Base-by-base conservation (phyloP, 768 basidiomycete species). In the Leucocoprinus sp. region DNA sequence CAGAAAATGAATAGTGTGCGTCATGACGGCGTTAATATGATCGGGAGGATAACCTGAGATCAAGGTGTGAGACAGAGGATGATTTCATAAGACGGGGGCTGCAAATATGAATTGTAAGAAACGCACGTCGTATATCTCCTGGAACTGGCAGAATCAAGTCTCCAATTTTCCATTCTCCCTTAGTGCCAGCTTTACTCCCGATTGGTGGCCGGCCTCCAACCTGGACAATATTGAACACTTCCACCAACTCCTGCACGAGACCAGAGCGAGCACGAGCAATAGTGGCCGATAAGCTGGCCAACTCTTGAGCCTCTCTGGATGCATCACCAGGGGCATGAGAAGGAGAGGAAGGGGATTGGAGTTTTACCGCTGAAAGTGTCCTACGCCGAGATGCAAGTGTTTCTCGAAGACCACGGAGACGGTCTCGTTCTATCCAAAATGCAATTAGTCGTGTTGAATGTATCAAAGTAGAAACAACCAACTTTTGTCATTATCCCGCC, bases 1-100 rank as follows among this genome's bases (percentile, higher is more conserved):
- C 0, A 91, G 62, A 50, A 91, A 91, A 61, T 90, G 89, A 8
- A 91, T 69, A 1, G 86, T 78, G 46, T 87, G 80, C 0, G 83
- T 86, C 40, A 92, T 66, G n/a, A 88, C 87, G 2, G 88, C 87
- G 57, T 92, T 90, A 65, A 89, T 86, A 48, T 91, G 85, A 51
- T 88, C 84, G 28, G 86, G 83, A 1, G 86, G 84, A 57, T 88
- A 89, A 42, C 86, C 82, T 86, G 49, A 17, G 23, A 6, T 26
- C n/a, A n/a, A n/a, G n/a, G n/a, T n/a, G 12, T 28, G 8, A 41
- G 24, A 38, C 27, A 26, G 19, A 21, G 12, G 35, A 37, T 14
- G 33, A 8, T n/a, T 3, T 21, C 8, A 11, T 21, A 28, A 29
- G 18, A 18, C 14, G 12, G 2, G 24, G 22, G 26, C 29, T 19